A percentile compares a stretch with the other conserved stretches of the same genome.
Evolutionary conservation across 306 rosid genomes (phyloP).

Genomic region (Crotalaria pallida): DNA sequence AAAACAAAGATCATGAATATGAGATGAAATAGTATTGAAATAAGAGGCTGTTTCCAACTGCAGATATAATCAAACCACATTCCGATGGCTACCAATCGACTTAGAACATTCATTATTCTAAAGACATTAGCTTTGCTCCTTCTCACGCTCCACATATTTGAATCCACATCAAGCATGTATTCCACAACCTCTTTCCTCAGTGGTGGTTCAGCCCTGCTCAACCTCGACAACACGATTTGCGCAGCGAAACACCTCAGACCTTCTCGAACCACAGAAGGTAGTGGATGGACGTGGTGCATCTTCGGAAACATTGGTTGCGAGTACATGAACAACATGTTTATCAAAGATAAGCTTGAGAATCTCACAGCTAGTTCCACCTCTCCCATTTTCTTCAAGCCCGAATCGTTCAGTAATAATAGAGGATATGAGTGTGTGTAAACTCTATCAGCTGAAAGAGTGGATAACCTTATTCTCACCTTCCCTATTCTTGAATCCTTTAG

Average conservation of each 20-base stretch:
- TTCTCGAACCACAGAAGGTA: constrained; percentile 57
- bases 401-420: constrained; percentile 51
- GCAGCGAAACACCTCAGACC: constrained; percentile 65
- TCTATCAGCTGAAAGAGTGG: constrained; percentile 69
- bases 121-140: constrained; percentile 85
- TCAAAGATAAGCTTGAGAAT: constrained; percentile 61
- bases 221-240: constrained; percentile 64
- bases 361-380: constrained; percentile 78
- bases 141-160: constrained; percentile 89
- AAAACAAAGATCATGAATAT: constrained; percentile 63
- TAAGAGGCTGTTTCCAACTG: constrained; percentile 74
- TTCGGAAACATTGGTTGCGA: constrained; percentile 76
- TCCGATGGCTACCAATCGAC: constrained; percentile 53
- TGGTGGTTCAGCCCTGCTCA: constrained; percentile 72
- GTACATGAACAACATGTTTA: constrained; percentile 58
- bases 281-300: constrained; percentile 75
- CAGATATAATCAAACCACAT: constrained; percentile 80
- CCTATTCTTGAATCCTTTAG: constrained; percentile 72
- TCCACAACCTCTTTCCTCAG: constrained; percentile 76
- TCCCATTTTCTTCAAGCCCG: constrained; percentile 82
- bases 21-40: constrained; percentile 60
- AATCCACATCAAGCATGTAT: constrained; percentile 80
- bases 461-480: constrained; percentile 69
- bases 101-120: constrained; percentile 61
- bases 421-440: constrained; percentile 82